Percentiles rank a stretch among this genome's conserved stretches.
Evolutionary conservation across 805 yeast genomes (phyloP).

Genomic region (Monosporozyma siamensis): DNA sequence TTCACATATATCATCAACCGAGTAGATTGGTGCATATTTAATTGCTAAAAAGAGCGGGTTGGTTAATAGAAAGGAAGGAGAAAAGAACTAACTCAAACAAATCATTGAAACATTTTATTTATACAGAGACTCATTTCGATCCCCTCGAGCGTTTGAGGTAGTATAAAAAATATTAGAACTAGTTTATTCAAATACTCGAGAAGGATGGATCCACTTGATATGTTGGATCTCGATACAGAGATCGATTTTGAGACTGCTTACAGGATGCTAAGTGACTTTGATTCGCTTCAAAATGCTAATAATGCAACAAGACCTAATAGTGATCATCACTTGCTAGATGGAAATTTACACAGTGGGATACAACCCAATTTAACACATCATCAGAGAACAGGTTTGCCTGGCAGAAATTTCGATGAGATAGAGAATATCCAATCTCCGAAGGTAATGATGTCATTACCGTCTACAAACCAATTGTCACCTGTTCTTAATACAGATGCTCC

Average conservation of each 20-base stretch:
- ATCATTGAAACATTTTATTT: no score
- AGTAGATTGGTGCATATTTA: no score
- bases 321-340: background rate
- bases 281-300: conserved; percentile 5
- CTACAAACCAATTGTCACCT: background rate
- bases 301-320: background rate
- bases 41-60: no score
- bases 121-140: background rate
- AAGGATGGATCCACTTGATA: conserved; percentile 10
- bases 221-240: conserved; percentile 24
- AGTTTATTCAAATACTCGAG: no score
- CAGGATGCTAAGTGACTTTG: conserved; percentile 21
- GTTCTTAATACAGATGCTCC: background rate
- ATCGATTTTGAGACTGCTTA: conserved; percentile 31
- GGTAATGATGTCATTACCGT: background rate
- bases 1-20: no score
- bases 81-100: no score
- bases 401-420: background rate
- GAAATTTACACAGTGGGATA: no score
- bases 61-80: no score
- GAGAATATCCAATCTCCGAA: background rate
- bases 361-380: conserved; percentile 4
- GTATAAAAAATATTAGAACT: no score
- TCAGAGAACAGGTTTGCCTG: background rate
- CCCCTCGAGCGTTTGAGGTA: background rate